Evolutionary conservation across 2,329 filamentous ascomycete genomes (phyloP), one percentile per base, ranked within the genome.

Genomic region (Cytospora chrysosperma): DNA sequence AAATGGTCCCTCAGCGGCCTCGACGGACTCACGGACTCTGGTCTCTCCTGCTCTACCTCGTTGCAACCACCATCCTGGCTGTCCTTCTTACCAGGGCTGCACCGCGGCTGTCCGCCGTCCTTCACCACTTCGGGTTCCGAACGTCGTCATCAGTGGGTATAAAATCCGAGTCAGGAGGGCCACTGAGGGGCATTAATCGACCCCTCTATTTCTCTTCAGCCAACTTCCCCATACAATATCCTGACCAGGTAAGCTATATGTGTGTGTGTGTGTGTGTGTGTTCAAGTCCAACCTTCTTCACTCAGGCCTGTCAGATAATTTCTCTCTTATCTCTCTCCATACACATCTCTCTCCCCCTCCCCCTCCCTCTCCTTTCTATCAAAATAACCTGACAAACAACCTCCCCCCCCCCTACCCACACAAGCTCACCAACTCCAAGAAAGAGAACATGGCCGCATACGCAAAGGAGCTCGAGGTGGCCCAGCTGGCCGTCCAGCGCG

Each of bases 401-500:
- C n/a, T n/a, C n/a, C n/a, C n/a, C n/a, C n/a, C n/a, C n/a, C n/a
- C n/a, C n/a, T n/a, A n/a, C n/a, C n/a, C n/a, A n/a, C n/a, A 72
- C 65, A 69, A 68, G 12, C 26, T 50, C 34, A 19, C 43, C 21
- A 34, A n/a, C n/a, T n/a, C n/a, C 17, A 28, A 49, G 68, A 81
- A 79, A 72, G 7, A 49, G 68, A 81, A 79, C 73, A 71, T 72
- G 90, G 93, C 73, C 91, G 91, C 81, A 82, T 96, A 95, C 82
- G 81, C 85, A 64, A 86, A 88, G 68, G 93, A 97, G 80, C 87
- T 95, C 70, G 82, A 89, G 72, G 85, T 96, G 61, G 93, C 93
- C 67, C 88, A 94, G 75, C 86, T 97, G 51, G 93, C 93, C 66
- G 93, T 97, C 63, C 92, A 96, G 79, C 87, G 93, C 68, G 93